Conservation (phyloP, 768 basidiomycete species). For the Kwoniella europaea region DNA sequence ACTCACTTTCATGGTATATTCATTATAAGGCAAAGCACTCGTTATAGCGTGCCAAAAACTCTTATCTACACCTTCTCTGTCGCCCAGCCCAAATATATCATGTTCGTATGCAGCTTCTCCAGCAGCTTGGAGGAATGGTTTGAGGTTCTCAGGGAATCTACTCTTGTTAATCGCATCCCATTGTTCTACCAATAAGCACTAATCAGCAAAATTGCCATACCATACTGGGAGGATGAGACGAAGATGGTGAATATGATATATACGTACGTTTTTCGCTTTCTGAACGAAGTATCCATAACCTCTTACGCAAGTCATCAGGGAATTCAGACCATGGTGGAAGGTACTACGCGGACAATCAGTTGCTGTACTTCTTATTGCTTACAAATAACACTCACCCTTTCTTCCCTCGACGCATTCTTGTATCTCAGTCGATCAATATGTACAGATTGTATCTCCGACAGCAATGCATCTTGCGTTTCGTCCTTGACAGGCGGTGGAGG, state of each 20-base stretch:
- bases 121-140: slow-evolving; percentile 71
- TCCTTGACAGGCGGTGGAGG: slow-evolving; percentile 3
- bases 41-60: slow-evolving; percentile 91
- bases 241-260: too few species aligned
- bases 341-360: slow-evolving; percentile 17
- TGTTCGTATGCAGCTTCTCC: slow-evolving; percentile 78
- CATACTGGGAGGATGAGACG: too few species aligned
- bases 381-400: slow-evolving; percentile 20
- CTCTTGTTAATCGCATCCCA: slow-evolving; percentile 72
- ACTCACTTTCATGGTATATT: slow-evolving; percentile 76
- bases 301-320: slow-evolving; percentile 30
- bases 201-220: neutral
- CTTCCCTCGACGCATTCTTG: slow-evolving; percentile 35
- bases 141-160: slow-evolving; percentile 84
- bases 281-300: slow-evolving; percentile 25
- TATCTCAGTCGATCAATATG: slow-evolving; percentile 17
- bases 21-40: slow-evolving; percentile 87
- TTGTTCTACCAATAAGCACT: slow-evolving; percentile 60
- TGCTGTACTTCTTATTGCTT: too few species aligned
- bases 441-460: neutral
- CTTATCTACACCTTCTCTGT: slow-evolving; percentile 63
- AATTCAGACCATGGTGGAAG: slow-evolving; percentile 45
- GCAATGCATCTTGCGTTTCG: neutral
- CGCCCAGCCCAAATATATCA: slow-evolving; percentile 68
- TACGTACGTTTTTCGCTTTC: slow-evolving; percentile 36